Base-by-base conservation (phyloP, 1,284 basidiomycete genomes). In the Sporisorium sorghi region DNA sequence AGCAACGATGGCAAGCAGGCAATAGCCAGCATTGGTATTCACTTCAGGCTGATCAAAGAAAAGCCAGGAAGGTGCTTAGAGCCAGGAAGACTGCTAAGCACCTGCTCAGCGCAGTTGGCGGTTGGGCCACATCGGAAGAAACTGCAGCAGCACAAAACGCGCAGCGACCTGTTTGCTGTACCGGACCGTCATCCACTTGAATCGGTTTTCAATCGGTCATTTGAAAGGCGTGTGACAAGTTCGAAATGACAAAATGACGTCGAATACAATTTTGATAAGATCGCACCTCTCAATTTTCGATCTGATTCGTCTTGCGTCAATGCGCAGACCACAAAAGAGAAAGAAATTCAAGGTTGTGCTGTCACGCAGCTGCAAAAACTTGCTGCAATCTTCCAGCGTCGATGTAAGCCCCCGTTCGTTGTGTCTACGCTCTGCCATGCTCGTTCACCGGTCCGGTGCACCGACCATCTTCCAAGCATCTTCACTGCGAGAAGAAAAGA, bases 111-210 rank as follows among this genome's bases (percentile, higher is more conserved):
- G 2, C 17, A 40, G 7, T 19, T 40, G 37, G 37, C 37, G 17
- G 17, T 19, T 19, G 37, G 37, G 37, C 37, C 37, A 19, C 37
- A 19, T 40, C 37, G 35, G 35, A 37, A 37, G 35, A 37, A 37
- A 17, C 35, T 15, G 35, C 37, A 19, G 37, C 37, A 19, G 14
- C 10, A 39, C 19, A 11, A 24, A 1, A 8, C 43, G 37, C 37
- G n/a, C 3, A 1, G 37, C 19, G 37, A 44, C 12, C 32, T n/a
- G 26, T 12, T 23, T 21, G 39, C 52, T 61, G 53, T 54, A 53
- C 44, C 58, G 55, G 50, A 61, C 54, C 58, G 65, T 68, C 58
- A 54, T 61, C 30, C 33, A n/a, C 40, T 56, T 52, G 21, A 19
- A 39, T 44, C 39, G 24, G 33, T 19, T 19, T 24, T 28, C 12